A percentile compares a stretch with the other conserved stretches of the same genome.
Evolutionary conservation across 108 stramenopile species (phyloP).

Genomic region (Seminavis robusta): DNA sequence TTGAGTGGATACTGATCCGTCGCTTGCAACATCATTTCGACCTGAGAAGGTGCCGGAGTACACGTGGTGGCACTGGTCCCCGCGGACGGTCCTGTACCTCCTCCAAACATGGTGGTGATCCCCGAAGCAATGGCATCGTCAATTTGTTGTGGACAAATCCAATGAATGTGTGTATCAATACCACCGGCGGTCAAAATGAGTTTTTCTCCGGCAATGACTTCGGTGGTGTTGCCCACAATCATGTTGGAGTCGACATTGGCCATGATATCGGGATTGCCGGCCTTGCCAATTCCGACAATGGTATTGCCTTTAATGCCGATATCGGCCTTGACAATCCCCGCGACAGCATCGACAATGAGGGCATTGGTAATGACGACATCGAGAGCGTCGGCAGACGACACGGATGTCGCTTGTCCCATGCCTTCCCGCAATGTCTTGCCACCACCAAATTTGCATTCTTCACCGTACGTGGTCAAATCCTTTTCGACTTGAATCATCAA

Average conservation of each 20-base stretch:
- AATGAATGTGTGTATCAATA: conserved; percentile 96
- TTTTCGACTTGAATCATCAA: conserved; percentile 80
- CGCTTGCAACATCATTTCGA: conserved; percentile 95
- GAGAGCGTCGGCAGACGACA: conserved; percentile 58
- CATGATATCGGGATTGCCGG: conserved; percentile 98
- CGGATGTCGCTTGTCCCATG: conserved; percentile 92
- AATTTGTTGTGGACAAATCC: conserved; percentile 95
- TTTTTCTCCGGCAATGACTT: conserved; percentile 97
- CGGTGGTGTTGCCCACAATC: conserved; percentile 92
- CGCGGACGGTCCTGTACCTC: conserved; percentile 93
- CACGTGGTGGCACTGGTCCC: conserved; percentile 96
- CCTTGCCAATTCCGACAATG: conserved; percentile 96
- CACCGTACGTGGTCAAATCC: conserved; percentile 81
- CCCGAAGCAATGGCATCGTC: conserved; percentile 94
- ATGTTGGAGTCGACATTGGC: conserved; percentile 75
- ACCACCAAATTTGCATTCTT: conserved; percentile 98
- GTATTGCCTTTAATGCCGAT: conserved; percentile 89
- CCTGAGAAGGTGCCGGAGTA: conserved; percentile 89
- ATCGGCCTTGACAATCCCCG: conserved; percentile 91
- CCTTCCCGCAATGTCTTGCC: conserved; percentile 97
- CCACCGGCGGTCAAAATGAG: conserved; percentile 95
- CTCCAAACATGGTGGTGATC: conserved; percentile 93
- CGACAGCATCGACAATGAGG: conserved; percentile 85
- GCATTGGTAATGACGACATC: conserved; percentile 97
- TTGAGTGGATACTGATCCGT: conserved; percentile 91